These are phyloP conservation scores for Verticillium tricorpus DNA, from an alignment of 2,329 filamentous ascomycete species.

Conservation along the genomic window DNA sequence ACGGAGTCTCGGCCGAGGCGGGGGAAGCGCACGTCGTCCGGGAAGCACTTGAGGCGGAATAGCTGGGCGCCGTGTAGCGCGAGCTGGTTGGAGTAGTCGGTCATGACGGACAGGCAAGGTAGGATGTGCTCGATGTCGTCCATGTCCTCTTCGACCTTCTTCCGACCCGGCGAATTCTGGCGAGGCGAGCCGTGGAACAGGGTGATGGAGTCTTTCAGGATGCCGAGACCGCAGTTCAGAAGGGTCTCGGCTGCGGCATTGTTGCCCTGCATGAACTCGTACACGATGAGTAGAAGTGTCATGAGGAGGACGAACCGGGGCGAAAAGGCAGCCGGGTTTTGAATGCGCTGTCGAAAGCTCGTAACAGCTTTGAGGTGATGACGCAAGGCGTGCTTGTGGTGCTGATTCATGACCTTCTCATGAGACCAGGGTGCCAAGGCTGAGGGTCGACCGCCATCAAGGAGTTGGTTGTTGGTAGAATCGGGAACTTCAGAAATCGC, in stretches of 20 bases:
- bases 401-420: not conserved
- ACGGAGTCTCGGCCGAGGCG: constrained; percentile 2
- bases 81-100: constrained; percentile 8
- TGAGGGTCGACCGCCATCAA: not conserved
- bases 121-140: constrained; percentile 13
- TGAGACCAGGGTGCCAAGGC: not conserved
- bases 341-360: constrained; percentile 5
- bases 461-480: not conserved
- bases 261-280: constrained; percentile 11
- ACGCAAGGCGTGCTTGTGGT: constrained; percentile 6
- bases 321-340: constrained; percentile 1
- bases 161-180: not conserved
- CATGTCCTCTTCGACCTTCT: constrained; percentile 4
- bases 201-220: constrained; percentile 6
- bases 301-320: constrained; percentile 8
- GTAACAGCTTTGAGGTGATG: constrained; percentile 5
- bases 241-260: constrained; percentile 6
- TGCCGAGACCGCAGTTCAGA: constrained; percentile 6
- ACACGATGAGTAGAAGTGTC: constrained; percentile 10
- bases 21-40: constrained; percentile 3
- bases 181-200: not conserved
- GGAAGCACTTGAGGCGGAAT: constrained; percentile 7
- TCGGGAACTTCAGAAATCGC: not conserved
- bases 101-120: constrained; percentile 13
- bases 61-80: constrained; percentile 4